Conservation (phyloP, 2,329 filamentous ascomycete species). For the Eurotiales sp. region DNA sequence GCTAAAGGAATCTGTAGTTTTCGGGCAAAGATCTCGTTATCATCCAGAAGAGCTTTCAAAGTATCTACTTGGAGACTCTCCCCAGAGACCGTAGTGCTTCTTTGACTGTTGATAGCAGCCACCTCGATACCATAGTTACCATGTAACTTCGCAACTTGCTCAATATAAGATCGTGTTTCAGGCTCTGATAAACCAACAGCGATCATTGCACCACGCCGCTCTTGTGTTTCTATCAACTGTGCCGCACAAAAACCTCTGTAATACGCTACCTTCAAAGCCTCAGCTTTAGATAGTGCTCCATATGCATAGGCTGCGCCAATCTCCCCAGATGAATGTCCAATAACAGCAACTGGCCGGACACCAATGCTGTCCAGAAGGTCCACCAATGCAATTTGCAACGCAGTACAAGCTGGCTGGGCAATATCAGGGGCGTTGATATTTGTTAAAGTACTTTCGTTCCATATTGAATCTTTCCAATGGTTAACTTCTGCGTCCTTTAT, state of each 20-base stretch:
- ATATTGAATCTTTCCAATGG: too few relatives aligned
- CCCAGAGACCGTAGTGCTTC: constrained; percentile 20
- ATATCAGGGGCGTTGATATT: constrained; percentile 10
- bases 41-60: constrained; percentile 6
- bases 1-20: constrained; percentile 18
- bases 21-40: constrained; percentile 15
- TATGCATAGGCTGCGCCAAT: constrained; percentile 46
- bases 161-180: constrained; percentile 18
- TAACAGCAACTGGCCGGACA: constrained; percentile 30
- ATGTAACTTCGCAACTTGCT: constrained; percentile 16
- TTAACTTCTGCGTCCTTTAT: too few relatives aligned
- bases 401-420: constrained; percentile 20
- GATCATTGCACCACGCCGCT: constrained; percentile 27
- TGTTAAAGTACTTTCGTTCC: too few relatives aligned
- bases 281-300: constrained; percentile 32
- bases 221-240: background rate
- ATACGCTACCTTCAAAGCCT: constrained; percentile 39
- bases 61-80: constrained; percentile 15
- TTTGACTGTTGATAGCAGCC: constrained; percentile 21
- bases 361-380: constrained; percentile 23
- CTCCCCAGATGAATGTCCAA: constrained; percentile 48
- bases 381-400: constrained; percentile 20
- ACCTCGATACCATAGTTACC: constrained; percentile 27
- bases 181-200: constrained; percentile 25
- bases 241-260: constrained; percentile 29